These are phyloP conservation scores for Alternaria ventricosa DNA, from an alignment of 2,329 filamentous ascomycete species.

Conservation along the genomic window DNA sequence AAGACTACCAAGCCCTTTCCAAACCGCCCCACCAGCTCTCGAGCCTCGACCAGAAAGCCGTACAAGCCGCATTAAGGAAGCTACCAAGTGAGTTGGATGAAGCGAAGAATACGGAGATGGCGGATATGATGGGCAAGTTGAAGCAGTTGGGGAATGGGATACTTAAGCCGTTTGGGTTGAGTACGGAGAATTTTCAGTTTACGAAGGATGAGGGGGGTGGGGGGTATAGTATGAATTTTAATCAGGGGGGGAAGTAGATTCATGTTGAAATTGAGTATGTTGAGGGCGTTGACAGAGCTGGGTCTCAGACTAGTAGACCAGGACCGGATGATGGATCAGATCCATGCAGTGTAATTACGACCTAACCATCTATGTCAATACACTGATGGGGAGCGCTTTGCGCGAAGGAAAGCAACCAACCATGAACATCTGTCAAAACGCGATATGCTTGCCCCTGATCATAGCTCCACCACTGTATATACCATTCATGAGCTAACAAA, in stretches of 20 bases:
- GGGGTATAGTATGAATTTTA: constrained; percentile 93
- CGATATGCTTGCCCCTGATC: background rate
- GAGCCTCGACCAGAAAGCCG: constrained; percentile 69
- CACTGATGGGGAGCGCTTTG: no score
- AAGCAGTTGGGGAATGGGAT: constrained; percentile 92
- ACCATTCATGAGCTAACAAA: background rate
- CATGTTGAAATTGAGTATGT: no score
- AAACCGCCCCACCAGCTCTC: constrained; percentile 65
- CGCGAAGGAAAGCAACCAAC: background rate
- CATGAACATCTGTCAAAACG: background rate
- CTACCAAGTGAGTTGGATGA: constrained; percentile 74
- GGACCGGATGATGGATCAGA: background rate
- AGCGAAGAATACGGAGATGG: constrained; percentile 86
- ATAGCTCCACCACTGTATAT: background rate
- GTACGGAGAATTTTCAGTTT: constrained; percentile 94
- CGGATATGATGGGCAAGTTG: constrained; percentile 97
- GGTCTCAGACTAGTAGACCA: background rate
- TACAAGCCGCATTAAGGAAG: constrained; percentile 68
- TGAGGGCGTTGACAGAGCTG: background rate
- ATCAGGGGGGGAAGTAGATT: constrained; percentile 48
- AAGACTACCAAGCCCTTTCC: constrained; percentile 76
- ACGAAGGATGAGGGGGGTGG: constrained; percentile 87
- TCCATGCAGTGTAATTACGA: background rate
- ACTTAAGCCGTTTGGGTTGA: constrained; percentile 89
- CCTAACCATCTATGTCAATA: background rate